Evolutionary conservation across 768 basidiomycete genomes (phyloP).

Genomic region (Collybiopsis confluens): DNA sequence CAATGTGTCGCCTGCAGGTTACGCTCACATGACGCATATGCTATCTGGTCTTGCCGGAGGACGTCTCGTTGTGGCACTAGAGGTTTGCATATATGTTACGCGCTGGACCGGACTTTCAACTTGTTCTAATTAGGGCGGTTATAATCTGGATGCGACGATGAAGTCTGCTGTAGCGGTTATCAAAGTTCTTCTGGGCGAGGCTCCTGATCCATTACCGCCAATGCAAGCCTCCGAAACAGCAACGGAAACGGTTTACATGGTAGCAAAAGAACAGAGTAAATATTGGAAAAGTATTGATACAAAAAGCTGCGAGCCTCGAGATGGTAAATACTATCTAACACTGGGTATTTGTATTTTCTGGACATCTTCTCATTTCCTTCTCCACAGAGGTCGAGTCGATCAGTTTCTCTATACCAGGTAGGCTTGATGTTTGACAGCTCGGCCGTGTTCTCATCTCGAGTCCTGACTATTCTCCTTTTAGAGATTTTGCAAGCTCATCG

Average conservation of each 20-base stretch:
- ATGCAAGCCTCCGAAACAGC: conserved; percentile 75
- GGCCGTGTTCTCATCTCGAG: neutral
- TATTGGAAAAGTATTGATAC: conserved; percentile 89
- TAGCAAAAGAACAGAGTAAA: conserved; percentile 81
- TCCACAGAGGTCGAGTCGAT: conserved; percentile 55
- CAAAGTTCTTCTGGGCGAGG: conserved; percentile 82
- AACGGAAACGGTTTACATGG: conserved; percentile 87
- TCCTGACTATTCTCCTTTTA: no score
- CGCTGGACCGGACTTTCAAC: neutral
- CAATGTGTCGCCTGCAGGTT: conserved; percentile 85
- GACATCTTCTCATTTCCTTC: neutral
- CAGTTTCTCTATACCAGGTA: conserved; percentile 68
- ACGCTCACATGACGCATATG: conserved; percentile 99
- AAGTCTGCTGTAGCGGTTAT: conserved; percentile 85
- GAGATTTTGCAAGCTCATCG: conserved; percentile 89
- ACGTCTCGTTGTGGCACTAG: conserved; percentile 86
- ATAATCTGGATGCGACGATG: conserved; percentile 87
- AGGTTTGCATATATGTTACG: conserved; percentile 47
- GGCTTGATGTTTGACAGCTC: neutral
- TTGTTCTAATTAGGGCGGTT: conserved; percentile 72
- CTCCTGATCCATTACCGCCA: conserved; percentile 70
- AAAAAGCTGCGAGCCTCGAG: conserved; percentile 76
- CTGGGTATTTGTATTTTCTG: neutral
- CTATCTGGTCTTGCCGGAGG: conserved; percentile 84
- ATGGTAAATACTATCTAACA: conserved; percentile 43